Percentiles rank a stretch among this genome's conserved stretches.
phyloP scores from a whole-genome alignment of 345 rosid species.

The Ceriops zippeliana region DNA sequence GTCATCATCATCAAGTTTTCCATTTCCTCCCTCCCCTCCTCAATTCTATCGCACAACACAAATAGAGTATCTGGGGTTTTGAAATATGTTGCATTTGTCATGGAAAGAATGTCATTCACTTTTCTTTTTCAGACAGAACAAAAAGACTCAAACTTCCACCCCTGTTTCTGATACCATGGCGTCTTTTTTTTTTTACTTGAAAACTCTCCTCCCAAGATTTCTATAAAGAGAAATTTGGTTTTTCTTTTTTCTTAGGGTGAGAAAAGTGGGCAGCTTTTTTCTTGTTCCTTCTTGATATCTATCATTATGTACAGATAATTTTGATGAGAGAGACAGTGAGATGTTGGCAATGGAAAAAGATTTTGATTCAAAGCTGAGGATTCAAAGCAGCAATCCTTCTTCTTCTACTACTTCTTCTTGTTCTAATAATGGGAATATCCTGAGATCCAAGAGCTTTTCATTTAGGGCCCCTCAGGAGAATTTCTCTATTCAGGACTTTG shows the following conservation, averaged over 20 bases:
- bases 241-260: not conserved
- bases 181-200: slow-evolving; percentile 40
- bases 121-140: slow-evolving; percentile 30
- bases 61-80: too few species aligned
- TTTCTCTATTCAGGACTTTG: slow-evolving; percentile 84
- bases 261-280: slow-evolving; percentile 10
- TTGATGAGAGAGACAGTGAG: slow-evolving; percentile 17
- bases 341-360: slow-evolving; percentile 94
- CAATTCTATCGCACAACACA: too few species aligned
- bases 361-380: slow-evolving; percentile 83
- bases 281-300: not conserved
- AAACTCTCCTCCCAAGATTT: slow-evolving; percentile 35
- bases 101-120: slow-evolving; percentile 35
- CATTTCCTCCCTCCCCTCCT: too few species aligned
- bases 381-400: slow-evolving; percentile 48
- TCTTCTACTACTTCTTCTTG: slow-evolving; percentile 19
- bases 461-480: slow-evolving; percentile 99
- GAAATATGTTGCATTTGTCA: not conserved
- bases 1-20: too few species aligned
- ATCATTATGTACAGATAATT: slow-evolving; percentile 21
- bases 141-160: slow-evolving; percentile 22
- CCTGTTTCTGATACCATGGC: slow-evolving; percentile 31
- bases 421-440: slow-evolving; percentile 23
- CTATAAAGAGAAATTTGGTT: slow-evolving; percentile 18
- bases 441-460: slow-evolving; percentile 75